Evolutionary conservation across 208 protist genomes (phyloP).

Genomic region (Perkinsela sp.): DNA sequence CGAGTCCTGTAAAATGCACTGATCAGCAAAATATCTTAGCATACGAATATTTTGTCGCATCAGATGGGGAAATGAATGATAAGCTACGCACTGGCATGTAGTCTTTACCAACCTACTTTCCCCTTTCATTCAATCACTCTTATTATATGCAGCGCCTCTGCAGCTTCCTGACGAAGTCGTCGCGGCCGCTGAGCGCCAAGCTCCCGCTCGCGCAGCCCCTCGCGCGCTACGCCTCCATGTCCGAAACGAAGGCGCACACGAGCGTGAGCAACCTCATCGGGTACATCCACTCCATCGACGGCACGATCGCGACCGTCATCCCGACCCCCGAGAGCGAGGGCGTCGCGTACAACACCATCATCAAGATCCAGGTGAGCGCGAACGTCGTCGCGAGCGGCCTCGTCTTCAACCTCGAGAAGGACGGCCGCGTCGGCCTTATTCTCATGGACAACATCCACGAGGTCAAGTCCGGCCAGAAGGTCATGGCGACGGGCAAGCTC

Average conservation of each 20-base stretch:
- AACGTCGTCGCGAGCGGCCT: constrained; percentile 33
- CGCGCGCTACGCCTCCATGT: not conserved
- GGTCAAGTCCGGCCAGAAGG: constrained; percentile 47
- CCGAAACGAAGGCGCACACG: constrained; percentile 36
- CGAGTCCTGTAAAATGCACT: too few species aligned
- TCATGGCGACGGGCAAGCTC: constrained; percentile 46
- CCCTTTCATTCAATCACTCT: too few species aligned
- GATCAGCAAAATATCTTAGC: too few species aligned
- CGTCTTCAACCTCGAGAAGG: constrained; percentile 54
- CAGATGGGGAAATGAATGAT: too few species aligned
- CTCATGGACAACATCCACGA: constrained; percentile 56
- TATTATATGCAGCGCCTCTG: too few species aligned
- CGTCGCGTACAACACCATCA: constrained; percentile 51
- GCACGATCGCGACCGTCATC: constrained; percentile 45
- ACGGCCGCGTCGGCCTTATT: constrained; percentile 49
- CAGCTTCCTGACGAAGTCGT: too few species aligned
- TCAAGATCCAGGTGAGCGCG: constrained; percentile 41
- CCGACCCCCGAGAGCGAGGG: constrained; percentile 29
- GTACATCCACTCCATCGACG: constrained; percentile 52
- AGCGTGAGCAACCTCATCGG: constrained; percentile 52
- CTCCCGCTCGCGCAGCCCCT: too few species aligned
- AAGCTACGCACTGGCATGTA: too few species aligned
- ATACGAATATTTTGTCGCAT: too few species aligned
- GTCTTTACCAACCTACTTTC: too few species aligned
- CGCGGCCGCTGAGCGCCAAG: too few species aligned